These are phyloP conservation scores for Tolypocladium nubicola DNA, from an alignment of 2,329 filamentous ascomycete genomes.

Conservation along the genomic window DNA sequence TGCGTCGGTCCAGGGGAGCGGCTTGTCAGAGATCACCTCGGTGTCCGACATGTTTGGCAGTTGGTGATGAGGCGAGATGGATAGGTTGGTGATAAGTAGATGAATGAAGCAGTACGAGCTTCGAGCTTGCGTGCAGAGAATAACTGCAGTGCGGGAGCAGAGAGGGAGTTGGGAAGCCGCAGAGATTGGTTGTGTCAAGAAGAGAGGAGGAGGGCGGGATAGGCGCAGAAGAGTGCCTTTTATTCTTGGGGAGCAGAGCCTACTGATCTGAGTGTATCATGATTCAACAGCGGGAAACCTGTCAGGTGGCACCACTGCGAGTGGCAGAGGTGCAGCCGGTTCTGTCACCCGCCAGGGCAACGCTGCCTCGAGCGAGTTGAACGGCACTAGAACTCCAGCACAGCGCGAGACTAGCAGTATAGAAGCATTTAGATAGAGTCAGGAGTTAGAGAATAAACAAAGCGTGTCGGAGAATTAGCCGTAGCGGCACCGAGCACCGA, in stretches of 20 bases:
- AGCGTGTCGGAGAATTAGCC: no score
- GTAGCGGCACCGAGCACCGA: no score
- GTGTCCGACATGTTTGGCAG: neutral
- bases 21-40: slow-evolving; percentile 17
- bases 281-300: neutral
- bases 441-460: no score
- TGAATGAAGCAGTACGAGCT: neutral
- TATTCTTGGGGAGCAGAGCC: neutral
- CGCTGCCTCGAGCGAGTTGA: neutral
- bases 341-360: neutral
- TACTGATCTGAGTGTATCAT: neutral
- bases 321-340: no score
- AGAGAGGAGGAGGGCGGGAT: neutral
- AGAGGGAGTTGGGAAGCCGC: neutral
- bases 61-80: neutral
- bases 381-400: no score
- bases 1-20: slow-evolving; percentile 23
- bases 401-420: no score
- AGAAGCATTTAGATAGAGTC: no score
- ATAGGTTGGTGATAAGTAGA: no score
- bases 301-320: neutral
- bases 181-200: neutral
- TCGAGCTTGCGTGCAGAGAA: neutral
- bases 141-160: neutral
- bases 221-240: neutral